Conservation (phyloP, 495 filamentous ascomycete species). For the Aspergillus panamensis region DNA sequence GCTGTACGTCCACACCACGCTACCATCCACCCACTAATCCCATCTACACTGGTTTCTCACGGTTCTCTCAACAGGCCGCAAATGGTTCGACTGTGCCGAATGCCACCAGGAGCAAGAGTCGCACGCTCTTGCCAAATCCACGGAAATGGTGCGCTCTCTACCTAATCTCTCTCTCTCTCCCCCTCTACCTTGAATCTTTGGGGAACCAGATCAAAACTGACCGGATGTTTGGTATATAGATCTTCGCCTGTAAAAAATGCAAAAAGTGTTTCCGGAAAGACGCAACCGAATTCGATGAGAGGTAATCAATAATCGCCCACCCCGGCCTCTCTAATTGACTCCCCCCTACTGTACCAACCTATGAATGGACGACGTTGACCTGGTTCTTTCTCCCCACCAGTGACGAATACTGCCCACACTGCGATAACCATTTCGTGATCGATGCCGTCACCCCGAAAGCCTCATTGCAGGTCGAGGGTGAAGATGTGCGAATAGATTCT, state of each 20-base stretch:
- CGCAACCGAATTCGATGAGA: constrained; percentile 83
- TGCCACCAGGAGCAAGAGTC: constrained; percentile 81
- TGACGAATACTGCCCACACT: constrained; percentile 99
- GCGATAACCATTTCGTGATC: constrained; percentile 96
- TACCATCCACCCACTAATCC: neutral
- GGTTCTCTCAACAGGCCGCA: constrained; percentile 56
- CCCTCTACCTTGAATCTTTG: constrained; percentile 2
- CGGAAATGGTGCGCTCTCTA: constrained; percentile 66
- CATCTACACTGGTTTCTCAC: no score
- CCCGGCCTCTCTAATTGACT: neutral
- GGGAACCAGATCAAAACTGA: neutral
- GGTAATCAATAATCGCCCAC: constrained; percentile 36
- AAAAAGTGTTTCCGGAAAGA: constrained; percentile 97
- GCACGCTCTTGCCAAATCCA: constrained; percentile 69
- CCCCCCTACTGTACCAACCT: neutral
- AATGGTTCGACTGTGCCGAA: constrained; percentile 98
- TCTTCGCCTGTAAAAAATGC: constrained; percentile 97
- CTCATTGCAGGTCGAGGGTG: constrained; percentile 78
- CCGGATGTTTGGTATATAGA: constrained; percentile 25
- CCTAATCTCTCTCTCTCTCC: neutral
- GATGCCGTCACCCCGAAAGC: constrained; percentile 82
- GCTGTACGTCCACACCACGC: constrained; percentile 62
- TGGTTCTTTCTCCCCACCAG: constrained; percentile 32
- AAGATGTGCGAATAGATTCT: constrained; percentile 77
- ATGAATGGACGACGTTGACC: neutral